A percentile compares a stretch with the other conserved stretches of the same genome.
Evolutionary conservation across 2,329 filamentous ascomycete genomes (phyloP).

Genomic region (Trichophyton simii): DNA sequence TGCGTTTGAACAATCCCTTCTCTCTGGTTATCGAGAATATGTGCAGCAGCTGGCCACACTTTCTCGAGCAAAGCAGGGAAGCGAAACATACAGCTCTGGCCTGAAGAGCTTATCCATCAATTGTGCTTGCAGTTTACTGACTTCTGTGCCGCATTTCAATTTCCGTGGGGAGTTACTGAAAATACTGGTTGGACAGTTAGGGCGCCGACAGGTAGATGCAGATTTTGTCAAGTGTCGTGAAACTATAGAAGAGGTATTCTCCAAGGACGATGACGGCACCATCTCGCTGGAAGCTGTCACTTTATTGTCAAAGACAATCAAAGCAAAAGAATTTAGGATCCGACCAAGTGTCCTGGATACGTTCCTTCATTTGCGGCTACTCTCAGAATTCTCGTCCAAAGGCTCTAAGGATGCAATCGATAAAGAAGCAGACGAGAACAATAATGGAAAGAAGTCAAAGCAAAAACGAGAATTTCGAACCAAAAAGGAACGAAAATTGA

Average conservation of each 20-base stretch:
- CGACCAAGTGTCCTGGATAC: slow-evolving; percentile 80
- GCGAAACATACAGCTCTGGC: slow-evolving; percentile 24
- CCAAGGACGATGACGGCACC: slow-evolving; percentile 77
- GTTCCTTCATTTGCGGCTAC: slow-evolving; percentile 75
- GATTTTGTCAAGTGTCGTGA: slow-evolving; percentile 67
- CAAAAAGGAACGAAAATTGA: slow-evolving; percentile 69
- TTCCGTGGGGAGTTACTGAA: slow-evolving; percentile 78
- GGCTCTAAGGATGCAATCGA: slow-evolving; percentile 69
- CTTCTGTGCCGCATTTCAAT: slow-evolving; percentile 89
- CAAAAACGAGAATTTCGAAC: slow-evolving; percentile 75
- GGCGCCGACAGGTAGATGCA: slow-evolving; percentile 55
- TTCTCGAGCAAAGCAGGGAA: slow-evolving; percentile 44
- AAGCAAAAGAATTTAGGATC: slow-evolving; percentile 65
- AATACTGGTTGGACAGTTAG: slow-evolving; percentile 75
- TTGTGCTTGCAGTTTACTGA: slow-evolving; percentile 71
- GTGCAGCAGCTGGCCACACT: slow-evolving; percentile 60
- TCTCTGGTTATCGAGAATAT: slow-evolving; percentile 74
- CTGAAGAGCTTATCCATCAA: slow-evolving; percentile 66
- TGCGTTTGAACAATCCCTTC: slow-evolving; percentile 74
- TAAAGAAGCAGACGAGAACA: slow-evolving; percentile 37
- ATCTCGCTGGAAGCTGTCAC: slow-evolving; percentile 77
- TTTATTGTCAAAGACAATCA: slow-evolving; percentile 90
- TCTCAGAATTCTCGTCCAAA: slow-evolving; percentile 77
- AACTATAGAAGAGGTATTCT: slow-evolving; percentile 69
- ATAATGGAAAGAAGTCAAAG: slow-evolving; percentile 48